Percentiles rank a stretch among this genome's conserved stretches.
phyloP scores from a whole-genome alignment of 1,284 basidiomycete species.

The Vanrija sp. region DNA sequence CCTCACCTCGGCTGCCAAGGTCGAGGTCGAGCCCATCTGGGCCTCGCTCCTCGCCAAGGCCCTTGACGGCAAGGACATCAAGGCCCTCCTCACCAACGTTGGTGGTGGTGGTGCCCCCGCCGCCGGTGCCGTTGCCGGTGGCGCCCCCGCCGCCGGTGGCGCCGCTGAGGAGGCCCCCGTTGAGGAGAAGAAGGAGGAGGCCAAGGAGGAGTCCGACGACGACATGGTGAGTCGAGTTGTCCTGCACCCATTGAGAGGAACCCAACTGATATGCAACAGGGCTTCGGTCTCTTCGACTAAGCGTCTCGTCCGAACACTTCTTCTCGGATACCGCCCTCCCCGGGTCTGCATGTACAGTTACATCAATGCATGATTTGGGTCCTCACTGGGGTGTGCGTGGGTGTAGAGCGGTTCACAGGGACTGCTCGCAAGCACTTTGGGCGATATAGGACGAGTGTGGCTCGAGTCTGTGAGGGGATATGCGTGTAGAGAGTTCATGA shows the following conservation, averaged over 20 bases:
- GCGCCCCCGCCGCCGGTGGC: constrained; percentile 58
- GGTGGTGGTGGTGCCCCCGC: constrained; percentile 77
- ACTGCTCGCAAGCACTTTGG: not conserved
- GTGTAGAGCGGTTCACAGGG: not conserved
- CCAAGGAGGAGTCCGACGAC: constrained; percentile 69
- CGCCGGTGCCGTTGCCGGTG: constrained; percentile 58
- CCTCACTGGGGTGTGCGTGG: not conserved
- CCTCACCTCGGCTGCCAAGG: constrained; percentile 73
- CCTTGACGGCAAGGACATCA: constrained; percentile 95
- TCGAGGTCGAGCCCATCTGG: constrained; percentile 97
- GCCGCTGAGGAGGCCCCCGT: constrained; percentile 62
- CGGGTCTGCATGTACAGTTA: not conserved
- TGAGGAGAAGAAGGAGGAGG: constrained; percentile 81
- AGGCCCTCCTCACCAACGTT: constrained; percentile 88
- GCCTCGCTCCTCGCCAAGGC: constrained; percentile 94
- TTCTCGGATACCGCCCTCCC: not conserved
- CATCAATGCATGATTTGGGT: not conserved
- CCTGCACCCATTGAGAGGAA: not conserved
- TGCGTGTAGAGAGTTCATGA: too few relatives aligned
- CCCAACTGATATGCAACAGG: constrained; percentile 47
- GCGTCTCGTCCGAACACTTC: constrained; percentile 23
- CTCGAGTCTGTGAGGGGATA: too few relatives aligned
- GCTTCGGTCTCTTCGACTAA: constrained; percentile 81
- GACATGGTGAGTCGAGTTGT: constrained; percentile 70
- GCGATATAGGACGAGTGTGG: not conserved